phyloP scores from a whole-genome alignment of 305 asterid species.

The Fraxinus albicans region DNA sequence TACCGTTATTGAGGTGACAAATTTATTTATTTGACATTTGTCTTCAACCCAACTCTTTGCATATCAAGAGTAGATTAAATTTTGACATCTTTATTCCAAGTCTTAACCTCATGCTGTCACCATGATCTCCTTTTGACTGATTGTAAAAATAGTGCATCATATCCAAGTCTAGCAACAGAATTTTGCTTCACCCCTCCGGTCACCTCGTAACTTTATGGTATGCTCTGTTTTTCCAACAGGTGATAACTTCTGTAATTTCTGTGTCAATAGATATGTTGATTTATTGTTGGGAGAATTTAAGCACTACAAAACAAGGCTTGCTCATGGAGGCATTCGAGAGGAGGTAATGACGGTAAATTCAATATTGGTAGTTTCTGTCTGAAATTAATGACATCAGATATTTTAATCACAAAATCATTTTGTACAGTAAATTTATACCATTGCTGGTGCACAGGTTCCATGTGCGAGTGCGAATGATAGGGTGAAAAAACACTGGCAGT shows the following conservation, averaged over 20 bases:
- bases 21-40: background rate
- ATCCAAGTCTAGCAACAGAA: background rate
- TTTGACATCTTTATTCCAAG: background rate
- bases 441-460: background rate
- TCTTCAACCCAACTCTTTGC: background rate
- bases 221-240: background rate
- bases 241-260: slow-evolving; percentile 8
- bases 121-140: background rate
- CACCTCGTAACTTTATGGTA: background rate
- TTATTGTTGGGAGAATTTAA: slow-evolving; percentile 92
- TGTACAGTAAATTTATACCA: background rate
- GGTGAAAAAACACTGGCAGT: background rate
- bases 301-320: slow-evolving; percentile 94
- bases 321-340: slow-evolving; percentile 77
- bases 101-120: background rate
- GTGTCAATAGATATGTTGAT: slow-evolving; percentile 68
- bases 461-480: background rate
- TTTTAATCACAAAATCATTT: background rate
- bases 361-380: background rate
- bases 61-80: background rate
- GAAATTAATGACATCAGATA: slow-evolving; percentile 11
- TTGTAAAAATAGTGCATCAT: background rate
- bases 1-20: background rate
- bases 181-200: background rate
- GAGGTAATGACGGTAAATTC: slow-evolving; percentile 56